phyloP scores from a whole-genome alignment of 2,329 filamentous ascomycete species.

The Magnaporthiopsis poae region DNA sequence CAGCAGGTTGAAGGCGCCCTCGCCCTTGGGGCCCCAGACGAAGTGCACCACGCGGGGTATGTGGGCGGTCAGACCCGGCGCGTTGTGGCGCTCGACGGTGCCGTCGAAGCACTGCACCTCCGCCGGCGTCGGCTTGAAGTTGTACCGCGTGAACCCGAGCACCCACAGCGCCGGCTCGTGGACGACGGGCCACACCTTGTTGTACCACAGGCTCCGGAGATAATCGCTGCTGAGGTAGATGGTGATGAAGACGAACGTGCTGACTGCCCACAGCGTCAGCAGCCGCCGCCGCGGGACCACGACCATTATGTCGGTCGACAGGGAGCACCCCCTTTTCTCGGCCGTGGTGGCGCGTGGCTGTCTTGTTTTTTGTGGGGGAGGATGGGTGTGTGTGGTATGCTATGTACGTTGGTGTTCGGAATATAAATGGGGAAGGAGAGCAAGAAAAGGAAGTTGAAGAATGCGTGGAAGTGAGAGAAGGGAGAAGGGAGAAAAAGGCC shows the following conservation, averaged over 20 bases:
- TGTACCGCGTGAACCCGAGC: slow-evolving; percentile 2
- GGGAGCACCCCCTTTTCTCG: background rate
- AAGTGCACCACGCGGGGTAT: slow-evolving; percentile 31
- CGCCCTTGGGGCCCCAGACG: slow-evolving; percentile 25
- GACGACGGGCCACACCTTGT: background rate
- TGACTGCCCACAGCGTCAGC: background rate
- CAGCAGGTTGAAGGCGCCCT: slow-evolving; percentile 27
- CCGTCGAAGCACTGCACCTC: slow-evolving; percentile 3
- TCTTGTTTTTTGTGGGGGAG: background rate
- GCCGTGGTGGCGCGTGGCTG: too few species aligned
- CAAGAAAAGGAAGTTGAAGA: background rate
- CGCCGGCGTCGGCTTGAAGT: slow-evolving; percentile 1
- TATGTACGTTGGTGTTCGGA: too few species aligned
- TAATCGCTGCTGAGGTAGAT: background rate
- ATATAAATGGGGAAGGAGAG: too few species aligned
- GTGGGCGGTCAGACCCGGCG: background rate
- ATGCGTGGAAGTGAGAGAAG: background rate
- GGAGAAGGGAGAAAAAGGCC: background rate
- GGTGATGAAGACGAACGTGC: background rate
- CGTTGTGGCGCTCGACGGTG: slow-evolving; percentile 3
- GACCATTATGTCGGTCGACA: background rate
- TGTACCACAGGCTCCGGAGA: background rate
- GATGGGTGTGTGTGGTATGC: too few species aligned
- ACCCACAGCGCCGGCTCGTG: background rate
- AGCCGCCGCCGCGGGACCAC: background rate